Percentiles rank a stretch among this genome's conserved stretches.
phyloP scores from a whole-genome alignment of 192 early-diverging fungal genomes.

The Linnemannia zychae region DNA sequence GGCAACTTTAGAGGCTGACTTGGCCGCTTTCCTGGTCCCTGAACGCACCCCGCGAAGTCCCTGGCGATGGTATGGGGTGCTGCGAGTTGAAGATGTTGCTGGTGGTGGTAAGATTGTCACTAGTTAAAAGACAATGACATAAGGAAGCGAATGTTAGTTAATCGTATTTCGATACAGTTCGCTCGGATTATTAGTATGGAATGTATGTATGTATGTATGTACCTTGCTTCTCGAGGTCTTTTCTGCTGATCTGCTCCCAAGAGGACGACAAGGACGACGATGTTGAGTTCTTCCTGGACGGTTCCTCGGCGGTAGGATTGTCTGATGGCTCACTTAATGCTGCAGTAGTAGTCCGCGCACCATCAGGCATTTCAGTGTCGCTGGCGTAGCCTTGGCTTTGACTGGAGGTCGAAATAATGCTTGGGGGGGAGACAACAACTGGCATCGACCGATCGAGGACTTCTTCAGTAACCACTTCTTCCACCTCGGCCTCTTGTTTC shows the following conservation, averaged over 20 bases:
- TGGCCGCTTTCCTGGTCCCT: constrained; percentile 12
- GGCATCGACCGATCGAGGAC: constrained; percentile 35
- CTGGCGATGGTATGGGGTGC: constrained; percentile 22
- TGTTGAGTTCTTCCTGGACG: not conserved
- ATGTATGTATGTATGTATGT: not conserved
- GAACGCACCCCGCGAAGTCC: constrained; percentile 11
- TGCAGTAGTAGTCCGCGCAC: not conserved
- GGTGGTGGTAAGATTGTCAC: constrained; percentile 37
- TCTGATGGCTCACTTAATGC: not conserved
- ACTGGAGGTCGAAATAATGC: not conserved
- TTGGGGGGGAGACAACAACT: not conserved
- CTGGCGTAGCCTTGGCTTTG: not conserved
- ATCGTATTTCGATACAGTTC: not conserved
- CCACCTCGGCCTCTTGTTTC: not conserved
- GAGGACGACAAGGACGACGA: constrained; percentile 45
- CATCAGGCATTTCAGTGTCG: constrained; percentile 1
- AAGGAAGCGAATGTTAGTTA: not conserved
- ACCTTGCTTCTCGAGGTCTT: constrained; percentile 43
- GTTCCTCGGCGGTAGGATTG: not conserved
- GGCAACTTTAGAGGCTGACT: constrained; percentile 12
- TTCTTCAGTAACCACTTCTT: not conserved
- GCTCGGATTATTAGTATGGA: not conserved
- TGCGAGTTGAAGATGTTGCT: constrained; percentile 7
- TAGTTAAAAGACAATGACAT: not conserved
- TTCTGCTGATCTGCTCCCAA: constrained; percentile 41